Evolutionary conservation across 176 grass and related monocot species (phyloP).

Genomic region (Rhynchospora breviuscula): DNA sequence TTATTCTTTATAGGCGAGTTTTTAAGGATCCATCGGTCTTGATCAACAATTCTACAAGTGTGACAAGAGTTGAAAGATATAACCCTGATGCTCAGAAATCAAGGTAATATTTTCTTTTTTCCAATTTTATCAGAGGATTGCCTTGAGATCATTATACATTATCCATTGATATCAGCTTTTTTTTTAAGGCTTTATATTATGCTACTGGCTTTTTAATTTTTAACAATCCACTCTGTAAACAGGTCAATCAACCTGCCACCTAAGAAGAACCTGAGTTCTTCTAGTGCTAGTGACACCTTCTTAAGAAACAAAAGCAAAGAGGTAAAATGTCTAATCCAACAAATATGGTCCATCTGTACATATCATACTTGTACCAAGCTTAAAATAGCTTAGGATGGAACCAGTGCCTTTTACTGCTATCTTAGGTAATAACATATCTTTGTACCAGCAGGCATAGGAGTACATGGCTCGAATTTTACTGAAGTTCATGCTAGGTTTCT

Average conservation of each 20-base stretch:
- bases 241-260: constrained; percentile 62
- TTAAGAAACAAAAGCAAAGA: constrained; percentile 50
- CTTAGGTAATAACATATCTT: not conserved
- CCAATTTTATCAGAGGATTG: constrained; percentile 12
- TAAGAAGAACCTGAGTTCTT: constrained; percentile 43
- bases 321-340: constrained; percentile 23
- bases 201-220: constrained; percentile 18
- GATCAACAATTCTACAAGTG: not conserved
- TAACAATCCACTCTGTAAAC: constrained; percentile 11
- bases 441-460: not conserved
- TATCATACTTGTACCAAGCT: not conserved
- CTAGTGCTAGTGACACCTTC: constrained; percentile 28
- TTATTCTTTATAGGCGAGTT: constrained; percentile 8
- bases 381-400: not conserved
- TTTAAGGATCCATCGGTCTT: constrained; percentile 25
- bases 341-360: not conserved
- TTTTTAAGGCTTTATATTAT: not conserved
- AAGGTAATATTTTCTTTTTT: constrained; percentile 42
- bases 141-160: constrained; percentile 7
- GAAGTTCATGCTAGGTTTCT: constrained; percentile 13
- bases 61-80: constrained; percentile 32
- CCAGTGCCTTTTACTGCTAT: not conserved
- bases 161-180: not conserved
- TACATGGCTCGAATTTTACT: not conserved
- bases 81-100: constrained; percentile 44